phyloP scores from a whole-genome alignment of 768 basidiomycete species.

The Kwoniella mangroviensis region DNA sequence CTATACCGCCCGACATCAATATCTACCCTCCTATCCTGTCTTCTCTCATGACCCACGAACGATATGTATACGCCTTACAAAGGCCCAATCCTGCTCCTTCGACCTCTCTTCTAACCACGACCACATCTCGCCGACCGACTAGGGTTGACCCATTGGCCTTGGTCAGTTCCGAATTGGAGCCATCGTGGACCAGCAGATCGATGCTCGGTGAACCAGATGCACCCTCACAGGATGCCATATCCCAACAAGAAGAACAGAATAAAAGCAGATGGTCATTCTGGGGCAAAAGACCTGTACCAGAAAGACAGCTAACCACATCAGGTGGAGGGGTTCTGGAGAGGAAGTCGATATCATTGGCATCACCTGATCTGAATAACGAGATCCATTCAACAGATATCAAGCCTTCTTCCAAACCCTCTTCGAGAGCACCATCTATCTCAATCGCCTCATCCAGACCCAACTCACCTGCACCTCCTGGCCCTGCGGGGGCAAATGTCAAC shows the following conservation, averaged over 20 bases:
- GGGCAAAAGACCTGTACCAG: constrained; percentile 37
- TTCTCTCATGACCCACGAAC: constrained; percentile 42
- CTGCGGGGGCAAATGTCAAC: constrained; percentile 3
- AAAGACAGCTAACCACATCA: constrained; percentile 47
- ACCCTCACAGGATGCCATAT: constrained; percentile 11
- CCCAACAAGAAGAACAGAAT: constrained; percentile 26
- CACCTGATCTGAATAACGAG: constrained; percentile 12
- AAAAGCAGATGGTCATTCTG: constrained; percentile 53
- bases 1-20: constrained; percentile 48
- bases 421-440: constrained; percentile 28
- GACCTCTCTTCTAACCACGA: constrained; percentile 42
- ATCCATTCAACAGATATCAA: constrained; percentile 15
- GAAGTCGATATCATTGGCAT: constrained; percentile 31
- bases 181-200: constrained; percentile 45
- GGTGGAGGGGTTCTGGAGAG: constrained; percentile 55
- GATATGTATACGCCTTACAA: constrained; percentile 41
- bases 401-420: constrained; percentile 17
- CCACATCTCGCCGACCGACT: constrained; percentile 23
- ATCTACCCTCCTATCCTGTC: constrained; percentile 49
- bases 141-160: constrained; percentile 22
- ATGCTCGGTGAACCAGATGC: constrained; percentile 50
- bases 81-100: constrained; percentile 45
- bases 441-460: constrained; percentile 4
- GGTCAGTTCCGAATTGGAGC: background rate
- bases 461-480: constrained; percentile 15